Base-by-base conservation (phyloP, 305 asterid species). In the Fraxinus velutina region DNA sequence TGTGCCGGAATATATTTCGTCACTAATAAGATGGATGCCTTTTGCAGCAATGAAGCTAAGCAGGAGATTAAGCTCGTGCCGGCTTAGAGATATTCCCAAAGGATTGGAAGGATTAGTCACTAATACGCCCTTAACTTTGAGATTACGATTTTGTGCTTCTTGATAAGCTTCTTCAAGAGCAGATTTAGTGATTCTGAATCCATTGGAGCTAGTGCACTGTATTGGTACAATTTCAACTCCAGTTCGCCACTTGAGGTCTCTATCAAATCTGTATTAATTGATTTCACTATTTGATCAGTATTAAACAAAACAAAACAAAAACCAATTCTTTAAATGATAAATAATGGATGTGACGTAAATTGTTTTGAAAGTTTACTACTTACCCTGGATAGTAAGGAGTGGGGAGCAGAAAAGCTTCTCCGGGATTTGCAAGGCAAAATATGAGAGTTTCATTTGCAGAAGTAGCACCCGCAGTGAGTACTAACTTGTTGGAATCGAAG, bases 21-120 rank as follows among this genome's bases (percentile, higher is more conserved):
- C 83, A 37, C 86, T 83, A 19, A 83, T 79, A 21, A 83, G 83
- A 79, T 83, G 86, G n/a, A 83, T 79, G 81, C 39, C 66, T 76
- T 76, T 76, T 15, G 42, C 19, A 13, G 79, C 37, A 27, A 47
- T 6, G 79, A 76, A 76, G 66, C 66, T 57, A 57, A 57, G 66
- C 27, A 57, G 12, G 12, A 17, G 66, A 17, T 57, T 19, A 57
- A 57, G 66, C 66, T 57, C 66, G 10, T 57, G 66, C 66, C 29
- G 12, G 27, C 66, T 57, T 17, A 57, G 66, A 57, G 27, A 57
- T 57, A 57, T 19, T 57, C 66, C 66, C 29, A 57, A 19, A 57
- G 66, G 66, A 57, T 57, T 57, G 29, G 66, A 57, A 57, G 66
- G 66, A 57, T 57, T 57, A 57, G 66, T 57, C 66, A 57, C 79